Base-by-base conservation (phyloP, 1,284 basidiomycete genomes). In the Melampsora larici-populina region DNA sequence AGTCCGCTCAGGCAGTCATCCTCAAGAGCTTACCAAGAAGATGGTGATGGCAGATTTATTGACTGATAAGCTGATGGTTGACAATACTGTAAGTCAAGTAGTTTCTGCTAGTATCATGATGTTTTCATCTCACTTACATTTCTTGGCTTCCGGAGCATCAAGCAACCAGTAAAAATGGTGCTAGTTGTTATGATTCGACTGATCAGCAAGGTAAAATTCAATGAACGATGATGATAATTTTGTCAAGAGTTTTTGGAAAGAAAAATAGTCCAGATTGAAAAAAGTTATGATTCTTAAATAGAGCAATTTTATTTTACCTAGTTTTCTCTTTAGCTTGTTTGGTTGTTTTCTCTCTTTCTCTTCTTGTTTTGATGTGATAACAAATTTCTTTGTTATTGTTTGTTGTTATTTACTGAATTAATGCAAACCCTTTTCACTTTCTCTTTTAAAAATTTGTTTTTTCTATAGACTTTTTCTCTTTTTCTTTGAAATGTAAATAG, bases 21-120 rank as follows among this genome's bases (percentile, higher is more conserved):
- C 4, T 13, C 74, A 64, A 18, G 74, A 63, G 66, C 66, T 69
- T 2, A n/a, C 55, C 26, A 33, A 66, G 15, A 68, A 68, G 43
- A 18, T 76, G 40, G 31, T 76, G 0, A 76, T 76, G 74, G 74
- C n/a, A n/a, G n/a, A n/a, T n/a, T n/a, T n/a, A n/a, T n/a, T n/a
- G n/a, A n/a, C n/a, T n/a, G n/a, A n/a, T 66, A 29, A 18, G 69
- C 21, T 40, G 17, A 76, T 63, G 74, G 66, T 29, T 21, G 74
- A 76, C 62, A 76, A 76, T 48, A 76, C 74, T 21, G 74, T 76
- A 63, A 76, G 74, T 33, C 26, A 62, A 21, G 26, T 24, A n/a
- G 55, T 58, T 29, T 76, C 24, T 26, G 9, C 13, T 31, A 36
- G n/a, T 40, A 18, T 26, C 21, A 46, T 36, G 43, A 21, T 40